These are phyloP conservation scores for Eucalyptus globulus DNA, from an alignment of 345 rosid species.

Conservation along the genomic window DNA sequence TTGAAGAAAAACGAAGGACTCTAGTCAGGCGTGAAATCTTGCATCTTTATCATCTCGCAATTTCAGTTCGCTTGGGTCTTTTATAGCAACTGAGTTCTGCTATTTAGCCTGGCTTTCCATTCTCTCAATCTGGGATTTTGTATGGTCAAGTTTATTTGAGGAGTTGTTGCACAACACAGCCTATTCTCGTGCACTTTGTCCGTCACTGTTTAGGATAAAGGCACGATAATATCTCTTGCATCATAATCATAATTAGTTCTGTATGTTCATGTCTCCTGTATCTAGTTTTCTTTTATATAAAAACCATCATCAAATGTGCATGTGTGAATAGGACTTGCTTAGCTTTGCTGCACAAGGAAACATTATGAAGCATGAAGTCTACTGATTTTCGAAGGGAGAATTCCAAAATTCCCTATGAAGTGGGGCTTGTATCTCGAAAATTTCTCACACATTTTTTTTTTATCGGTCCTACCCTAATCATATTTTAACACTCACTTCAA, in stretches of 20 bases:
- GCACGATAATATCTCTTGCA: not conserved
- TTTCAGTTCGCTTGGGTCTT: not conserved
- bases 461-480: too few species aligned
- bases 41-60: not conserved
- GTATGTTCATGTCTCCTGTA: not conserved
- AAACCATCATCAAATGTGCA: not conserved
- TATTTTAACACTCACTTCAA: too few species aligned
- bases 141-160: not conserved
- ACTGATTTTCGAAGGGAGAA: not conserved
- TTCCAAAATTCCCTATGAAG: not conserved
- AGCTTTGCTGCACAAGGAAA: not conserved
- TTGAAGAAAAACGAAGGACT: not conserved
- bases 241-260: not conserved
- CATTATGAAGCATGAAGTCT: not conserved
- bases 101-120: not conserved
- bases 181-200: not conserved
- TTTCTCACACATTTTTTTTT: too few species aligned
- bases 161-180: not conserved
- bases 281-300: not conserved
- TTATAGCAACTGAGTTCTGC: not conserved
- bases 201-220: not conserved
- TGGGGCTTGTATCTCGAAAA: accelerated
- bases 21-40: not conserved
- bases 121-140: not conserved
- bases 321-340: not conserved